phyloP scores from a whole-genome alignment of 106 monocot genomes.

The Allium fistulosum region DNA sequence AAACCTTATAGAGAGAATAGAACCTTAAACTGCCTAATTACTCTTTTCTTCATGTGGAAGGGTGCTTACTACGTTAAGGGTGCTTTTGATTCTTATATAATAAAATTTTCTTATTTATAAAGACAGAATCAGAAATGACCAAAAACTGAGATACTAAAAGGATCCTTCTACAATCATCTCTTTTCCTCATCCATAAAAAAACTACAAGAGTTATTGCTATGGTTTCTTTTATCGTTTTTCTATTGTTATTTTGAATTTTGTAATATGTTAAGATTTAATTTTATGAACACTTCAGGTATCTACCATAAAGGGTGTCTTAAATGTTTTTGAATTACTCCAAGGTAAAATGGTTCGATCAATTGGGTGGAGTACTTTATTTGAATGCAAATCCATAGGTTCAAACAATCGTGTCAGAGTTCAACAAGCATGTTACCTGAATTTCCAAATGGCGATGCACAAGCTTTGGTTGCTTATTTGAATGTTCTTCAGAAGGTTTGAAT shows the following conservation, averaged over 20 bases:
- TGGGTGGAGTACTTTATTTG: constrained; percentile 90
- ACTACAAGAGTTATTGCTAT: no score
- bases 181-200: no score
- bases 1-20: no score
- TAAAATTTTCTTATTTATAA: background rate
- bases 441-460: constrained; percentile 88
- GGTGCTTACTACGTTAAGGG: no score
- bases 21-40: no score
- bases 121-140: background rate
- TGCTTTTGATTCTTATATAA: no score
- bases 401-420: constrained; percentile 66
- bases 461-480: constrained; percentile 82
- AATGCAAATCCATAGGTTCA: constrained; percentile 91
- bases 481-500: constrained; percentile 74
- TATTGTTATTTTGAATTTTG: background rate
- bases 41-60: no score
- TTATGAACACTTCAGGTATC: constrained; percentile 41
- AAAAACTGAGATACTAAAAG: no score
- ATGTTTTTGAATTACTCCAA: constrained; percentile 77
- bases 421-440: constrained; percentile 61
- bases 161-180: no score
- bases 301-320: constrained; percentile 74
- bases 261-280: background rate
- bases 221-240: no score
- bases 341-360: constrained; percentile 67